phyloP scores from a whole-genome alignment of 768 basidiomycete genomes.

The Phanerodontia chrysosporium region DNA sequence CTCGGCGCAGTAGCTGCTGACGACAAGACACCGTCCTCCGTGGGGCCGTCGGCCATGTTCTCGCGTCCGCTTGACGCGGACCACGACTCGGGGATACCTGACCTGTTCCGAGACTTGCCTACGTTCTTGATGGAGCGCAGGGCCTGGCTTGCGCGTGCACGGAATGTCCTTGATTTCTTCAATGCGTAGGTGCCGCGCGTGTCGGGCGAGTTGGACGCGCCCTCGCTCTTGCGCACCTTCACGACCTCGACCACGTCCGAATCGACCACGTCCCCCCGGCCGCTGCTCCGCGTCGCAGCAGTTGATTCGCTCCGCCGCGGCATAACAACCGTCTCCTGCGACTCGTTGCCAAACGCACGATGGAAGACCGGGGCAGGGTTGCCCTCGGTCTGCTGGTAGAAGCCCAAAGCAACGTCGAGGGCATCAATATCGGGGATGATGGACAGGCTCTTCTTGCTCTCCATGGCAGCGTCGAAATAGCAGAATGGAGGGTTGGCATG shows the following conservation, averaged over 20 bases:
- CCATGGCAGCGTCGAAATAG: constrained; percentile 29
- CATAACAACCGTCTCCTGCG: constrained; percentile 26
- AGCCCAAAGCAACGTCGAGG: constrained; percentile 23
- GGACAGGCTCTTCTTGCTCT: constrained; percentile 14
- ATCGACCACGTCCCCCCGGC: constrained; percentile 19
- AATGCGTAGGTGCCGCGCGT: constrained; percentile 17
- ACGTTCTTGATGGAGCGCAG: constrained; percentile 33
- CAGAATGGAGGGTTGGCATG: constrained; percentile 29
- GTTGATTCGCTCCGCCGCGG: constrained; percentile 16
- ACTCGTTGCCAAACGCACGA: constrained; percentile 19
- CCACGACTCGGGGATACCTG: constrained; percentile 7
- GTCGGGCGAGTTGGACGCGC: constrained; percentile 19
- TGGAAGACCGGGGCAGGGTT: constrained; percentile 28
- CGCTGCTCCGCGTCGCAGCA: constrained; percentile 2
- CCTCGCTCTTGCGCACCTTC: constrained; percentile 29
- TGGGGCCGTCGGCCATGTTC: not conserved
- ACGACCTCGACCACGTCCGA: constrained; percentile 34
- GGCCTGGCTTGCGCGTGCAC: constrained; percentile 30
- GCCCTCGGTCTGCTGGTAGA: constrained; percentile 25
- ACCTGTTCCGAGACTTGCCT: constrained; percentile 19
- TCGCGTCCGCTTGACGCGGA: constrained; percentile 2
- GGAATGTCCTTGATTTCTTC: constrained; percentile 31
- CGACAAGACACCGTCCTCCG: constrained; percentile 12
- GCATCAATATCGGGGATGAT: constrained; percentile 28
- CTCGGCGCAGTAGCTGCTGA: constrained; percentile 18